phyloP scores from a whole-genome alignment of 116 monocot genomes.

The Trichopus zeylanicus region DNA sequence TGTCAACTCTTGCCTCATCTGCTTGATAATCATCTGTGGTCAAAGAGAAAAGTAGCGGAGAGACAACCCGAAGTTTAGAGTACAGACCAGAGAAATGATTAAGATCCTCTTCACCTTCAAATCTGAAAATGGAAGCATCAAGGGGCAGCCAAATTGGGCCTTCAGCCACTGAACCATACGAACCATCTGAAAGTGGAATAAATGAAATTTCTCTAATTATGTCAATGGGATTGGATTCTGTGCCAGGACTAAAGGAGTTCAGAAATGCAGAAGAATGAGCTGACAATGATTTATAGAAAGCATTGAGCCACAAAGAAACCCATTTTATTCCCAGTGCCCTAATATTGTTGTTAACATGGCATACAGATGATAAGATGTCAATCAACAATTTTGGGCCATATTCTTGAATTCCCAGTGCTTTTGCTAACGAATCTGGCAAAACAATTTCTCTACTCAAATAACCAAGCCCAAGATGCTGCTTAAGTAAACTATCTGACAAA shows the following conservation, averaged over 20 bases:
- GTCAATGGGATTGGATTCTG: constrained; percentile 50
- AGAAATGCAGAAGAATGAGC: constrained; percentile 23
- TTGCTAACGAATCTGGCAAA: constrained; percentile 80
- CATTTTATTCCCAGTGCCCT: constrained; percentile 57
- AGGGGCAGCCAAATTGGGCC: constrained; percentile 92
- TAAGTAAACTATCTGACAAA: constrained; percentile 60
- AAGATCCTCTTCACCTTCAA: constrained; percentile 34
- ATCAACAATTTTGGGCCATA: constrained; percentile 76
- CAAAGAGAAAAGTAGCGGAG: constrained; percentile 41
- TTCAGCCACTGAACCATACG: constrained; percentile 60
- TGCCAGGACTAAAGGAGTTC: constrained; percentile 11
- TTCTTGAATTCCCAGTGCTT: constrained; percentile 62
- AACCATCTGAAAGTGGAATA: constrained; percentile 89
- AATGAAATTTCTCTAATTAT: constrained; percentile 56
- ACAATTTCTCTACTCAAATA: constrained; percentile 71
- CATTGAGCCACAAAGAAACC: constrained; percentile 66
- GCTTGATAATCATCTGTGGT: constrained; percentile 12
- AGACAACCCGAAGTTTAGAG: constrained; percentile 57
- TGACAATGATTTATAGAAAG: constrained; percentile 30
- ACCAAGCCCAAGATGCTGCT: constrained; percentile 72
- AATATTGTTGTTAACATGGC: constrained; percentile 21
- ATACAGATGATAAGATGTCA: constrained; percentile 58
- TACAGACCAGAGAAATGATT: constrained; percentile 56
- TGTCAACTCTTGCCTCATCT: constrained; percentile 31
- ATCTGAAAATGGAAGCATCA: constrained; percentile 36